Evolutionary conservation across 768 basidiomycete genomes (phyloP).

Genomic region (Boletus insuetus): DNA sequence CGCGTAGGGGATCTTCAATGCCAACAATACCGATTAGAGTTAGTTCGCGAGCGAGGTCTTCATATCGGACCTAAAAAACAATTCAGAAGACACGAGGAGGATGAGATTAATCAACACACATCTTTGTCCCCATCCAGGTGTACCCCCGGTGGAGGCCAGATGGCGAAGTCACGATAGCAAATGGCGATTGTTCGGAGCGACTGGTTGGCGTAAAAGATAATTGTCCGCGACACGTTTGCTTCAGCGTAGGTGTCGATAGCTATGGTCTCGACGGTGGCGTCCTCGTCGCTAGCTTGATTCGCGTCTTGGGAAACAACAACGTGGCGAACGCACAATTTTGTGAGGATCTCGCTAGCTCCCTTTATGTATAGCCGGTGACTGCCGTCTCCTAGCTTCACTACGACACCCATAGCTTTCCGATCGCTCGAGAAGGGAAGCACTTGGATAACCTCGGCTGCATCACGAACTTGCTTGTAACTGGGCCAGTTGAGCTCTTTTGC

Average conservation of each 20-base stretch:
- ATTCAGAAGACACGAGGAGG: slow-evolving; percentile 6
- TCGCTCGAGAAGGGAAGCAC: slow-evolving; percentile 94
- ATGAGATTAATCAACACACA: slow-evolving; percentile 34
- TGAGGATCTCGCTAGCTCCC: slow-evolving; percentile 92
- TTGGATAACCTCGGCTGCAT: slow-evolving; percentile 61
- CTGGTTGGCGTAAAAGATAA: slow-evolving; percentile 98
- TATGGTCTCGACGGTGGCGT: slow-evolving; percentile 47
- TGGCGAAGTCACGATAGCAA: slow-evolving; percentile 84
- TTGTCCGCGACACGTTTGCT: slow-evolving; percentile 88
- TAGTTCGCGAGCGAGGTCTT: slow-evolving; percentile 64
- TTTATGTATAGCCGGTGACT: slow-evolving; percentile 77
- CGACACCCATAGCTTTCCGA: slow-evolving; percentile 93
- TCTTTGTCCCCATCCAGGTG: slow-evolving; percentile 47
- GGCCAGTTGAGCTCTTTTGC: slow-evolving; percentile 79
- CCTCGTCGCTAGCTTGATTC: slow-evolving; percentile 15
- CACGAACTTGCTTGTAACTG: slow-evolving; percentile 65
- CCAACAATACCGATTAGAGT: slow-evolving; percentile 89
- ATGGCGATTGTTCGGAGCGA: slow-evolving; percentile 91
- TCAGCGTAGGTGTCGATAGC: slow-evolving; percentile 63
- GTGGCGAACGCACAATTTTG: slow-evolving; percentile 69
- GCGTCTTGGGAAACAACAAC: slow-evolving; percentile 54
- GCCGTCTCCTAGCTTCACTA: slow-evolving; percentile 56
- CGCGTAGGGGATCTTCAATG: slow-evolving; percentile 94
- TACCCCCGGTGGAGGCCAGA: slow-evolving; percentile 74
- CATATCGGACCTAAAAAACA: slow-evolving; percentile 57